Conservation (phyloP, 306 rosid genomes). For the Coriaria nepalensis region DNA sequence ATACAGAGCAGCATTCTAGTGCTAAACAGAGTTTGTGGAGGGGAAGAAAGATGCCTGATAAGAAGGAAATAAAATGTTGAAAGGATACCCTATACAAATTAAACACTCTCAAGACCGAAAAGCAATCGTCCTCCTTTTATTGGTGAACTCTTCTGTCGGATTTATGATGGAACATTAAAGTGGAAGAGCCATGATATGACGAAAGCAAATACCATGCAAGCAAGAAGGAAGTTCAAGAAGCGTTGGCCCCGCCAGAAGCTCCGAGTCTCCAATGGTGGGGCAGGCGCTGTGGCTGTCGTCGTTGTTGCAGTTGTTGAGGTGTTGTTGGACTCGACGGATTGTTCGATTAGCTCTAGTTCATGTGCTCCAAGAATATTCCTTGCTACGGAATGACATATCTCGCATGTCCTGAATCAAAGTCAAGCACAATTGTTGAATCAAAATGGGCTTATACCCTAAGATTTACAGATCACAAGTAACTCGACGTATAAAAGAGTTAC, state of each 20-base stretch:
- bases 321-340: slow-evolving; percentile 28
- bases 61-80: too few species aligned
- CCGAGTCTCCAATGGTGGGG: slow-evolving; percentile 39
- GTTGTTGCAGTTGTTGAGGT: slow-evolving; percentile 28
- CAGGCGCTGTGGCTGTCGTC: slow-evolving; percentile 26
- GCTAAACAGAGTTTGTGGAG: too few species aligned
- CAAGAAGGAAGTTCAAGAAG: slow-evolving; percentile 80
- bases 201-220: slow-evolving; percentile 89
- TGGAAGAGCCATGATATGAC: slow-evolving; percentile 95
- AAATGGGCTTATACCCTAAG: too few species aligned
- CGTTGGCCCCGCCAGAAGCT: slow-evolving; percentile 94
- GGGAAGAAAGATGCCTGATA: too few species aligned
- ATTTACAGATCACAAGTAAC: too few species aligned
- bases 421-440: too few species aligned
- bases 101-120: not conserved
- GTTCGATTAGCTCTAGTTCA: slow-evolving; percentile 52
- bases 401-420: slow-evolving; percentile 53
- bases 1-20: too few species aligned
- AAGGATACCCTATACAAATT: slow-evolving; percentile 7
- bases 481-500: too few species aligned
- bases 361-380: slow-evolving; percentile 46
- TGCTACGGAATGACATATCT: slow-evolving; percentile 76
- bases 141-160: not conserved
- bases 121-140: not conserved
- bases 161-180: slow-evolving; percentile 49